Conservation (phyloP, 2,329 filamentous ascomycete species). For the Colletotrichum australisinense region DNA sequence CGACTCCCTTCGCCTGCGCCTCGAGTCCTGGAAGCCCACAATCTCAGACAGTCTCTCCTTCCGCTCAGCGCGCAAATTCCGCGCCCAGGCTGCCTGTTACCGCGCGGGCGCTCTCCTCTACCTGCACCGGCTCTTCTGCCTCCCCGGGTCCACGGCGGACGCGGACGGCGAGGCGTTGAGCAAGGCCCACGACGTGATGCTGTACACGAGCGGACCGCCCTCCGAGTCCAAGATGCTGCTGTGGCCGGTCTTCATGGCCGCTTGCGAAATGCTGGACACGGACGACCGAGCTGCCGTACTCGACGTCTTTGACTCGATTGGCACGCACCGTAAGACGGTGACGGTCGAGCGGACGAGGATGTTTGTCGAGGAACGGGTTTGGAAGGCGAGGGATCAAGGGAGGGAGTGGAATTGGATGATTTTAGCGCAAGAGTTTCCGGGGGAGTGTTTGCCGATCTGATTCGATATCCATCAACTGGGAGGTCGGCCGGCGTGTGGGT, state of each 20-base stretch:
- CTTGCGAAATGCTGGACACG: slow-evolving; percentile 40
- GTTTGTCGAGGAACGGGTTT: slow-evolving; percentile 43
- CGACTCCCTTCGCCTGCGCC: slow-evolving; percentile 35
- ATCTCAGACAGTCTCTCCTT: slow-evolving; percentile 39
- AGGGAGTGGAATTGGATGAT: slow-evolving; percentile 45
- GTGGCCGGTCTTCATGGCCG: slow-evolving; percentile 45
- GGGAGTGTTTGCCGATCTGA: slow-evolving; percentile 46
- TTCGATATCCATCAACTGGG: slow-evolving; percentile 36
- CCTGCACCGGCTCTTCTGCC: slow-evolving; percentile 42
- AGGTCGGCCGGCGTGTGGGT: neutral
- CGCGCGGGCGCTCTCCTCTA: slow-evolving; percentile 42
- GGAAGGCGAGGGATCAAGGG: slow-evolving; percentile 42
- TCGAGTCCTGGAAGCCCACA: slow-evolving; percentile 41
- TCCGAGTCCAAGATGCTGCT: slow-evolving; percentile 43
- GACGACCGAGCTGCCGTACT: slow-evolving; percentile 40
- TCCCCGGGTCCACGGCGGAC: slow-evolving; percentile 36
- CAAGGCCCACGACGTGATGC: slow-evolving; percentile 44
- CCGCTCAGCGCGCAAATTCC: slow-evolving; percentile 40
- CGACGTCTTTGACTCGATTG: slow-evolving; percentile 42
- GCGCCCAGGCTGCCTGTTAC: slow-evolving; percentile 43
- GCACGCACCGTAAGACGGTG: slow-evolving; percentile 40
- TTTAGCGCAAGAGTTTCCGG: slow-evolving; percentile 40
- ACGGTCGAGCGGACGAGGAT: slow-evolving; percentile 40
- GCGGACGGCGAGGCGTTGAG: slow-evolving; percentile 40
- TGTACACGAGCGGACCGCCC: slow-evolving; percentile 38